A percentile compares a stretch with the other conserved stretches of the same genome.
phyloP scores from a whole-genome alignment of 228 moss, liverwort and hornwort species.

The Sphagnum magellanicum region DNA sequence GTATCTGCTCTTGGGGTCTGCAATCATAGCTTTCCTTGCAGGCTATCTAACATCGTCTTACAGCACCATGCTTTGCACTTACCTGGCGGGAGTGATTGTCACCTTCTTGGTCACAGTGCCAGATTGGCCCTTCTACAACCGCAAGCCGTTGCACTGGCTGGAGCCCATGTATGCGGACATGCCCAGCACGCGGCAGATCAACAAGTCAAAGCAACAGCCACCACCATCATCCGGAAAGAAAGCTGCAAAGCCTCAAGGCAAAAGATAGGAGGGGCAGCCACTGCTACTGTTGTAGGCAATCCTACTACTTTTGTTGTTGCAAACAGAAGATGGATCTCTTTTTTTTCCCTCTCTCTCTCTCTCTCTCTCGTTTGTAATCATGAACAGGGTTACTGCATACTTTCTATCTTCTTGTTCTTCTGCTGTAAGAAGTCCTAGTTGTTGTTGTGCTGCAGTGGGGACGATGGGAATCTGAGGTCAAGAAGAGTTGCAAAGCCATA shows the following conservation, averaged over 20 bases:
- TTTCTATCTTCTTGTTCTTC: too few species aligned
- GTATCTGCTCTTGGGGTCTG: slow-evolving; percentile 52
- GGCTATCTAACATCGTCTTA: slow-evolving; percentile 67
- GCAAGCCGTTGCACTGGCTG: slow-evolving; percentile 65
- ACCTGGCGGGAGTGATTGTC: slow-evolving; percentile 49
- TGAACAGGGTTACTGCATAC: too few species aligned
- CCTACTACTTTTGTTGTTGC: too few species aligned
- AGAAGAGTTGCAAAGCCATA: too few species aligned
- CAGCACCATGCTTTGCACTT: slow-evolving; percentile 68
- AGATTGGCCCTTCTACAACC: slow-evolving; percentile 79
- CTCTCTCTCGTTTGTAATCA: too few species aligned
- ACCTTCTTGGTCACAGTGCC: slow-evolving; percentile 63
- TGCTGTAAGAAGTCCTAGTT: too few species aligned
- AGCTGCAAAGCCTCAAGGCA: slow-evolving; percentile 32
- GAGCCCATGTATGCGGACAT: slow-evolving; percentile 51
- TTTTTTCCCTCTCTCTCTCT: too few species aligned
- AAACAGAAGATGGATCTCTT: too few species aligned
- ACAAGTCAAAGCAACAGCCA: slow-evolving; percentile 20
- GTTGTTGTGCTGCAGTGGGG: too few species aligned
- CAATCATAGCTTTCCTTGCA: slow-evolving; percentile 45
- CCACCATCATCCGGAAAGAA: slow-evolving; percentile 27
- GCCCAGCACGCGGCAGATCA: slow-evolving; percentile 41
- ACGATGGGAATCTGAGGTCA: too few species aligned
- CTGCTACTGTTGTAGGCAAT: too few species aligned
- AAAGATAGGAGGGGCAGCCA: slow-evolving; percentile 20